Evolutionary conservation across 345 rosid genomes (phyloP), one percentile per base, ranked within the genome.

Genomic region (Erodium maritimum): DNA sequence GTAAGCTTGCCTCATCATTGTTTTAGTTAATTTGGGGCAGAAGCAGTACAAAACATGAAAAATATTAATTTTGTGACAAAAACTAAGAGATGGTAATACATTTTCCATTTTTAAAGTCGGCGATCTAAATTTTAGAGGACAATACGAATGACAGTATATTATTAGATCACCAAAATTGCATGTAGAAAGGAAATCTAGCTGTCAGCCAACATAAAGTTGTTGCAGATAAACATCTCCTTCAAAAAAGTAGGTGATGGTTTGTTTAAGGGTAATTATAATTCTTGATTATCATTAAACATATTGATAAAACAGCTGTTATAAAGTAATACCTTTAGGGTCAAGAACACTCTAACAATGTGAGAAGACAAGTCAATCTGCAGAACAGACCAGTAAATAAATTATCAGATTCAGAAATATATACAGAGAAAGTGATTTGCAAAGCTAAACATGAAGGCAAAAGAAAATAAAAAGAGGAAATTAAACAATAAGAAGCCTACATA

Each of bases 331-430:
- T 87, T 90, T 66, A 94, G 58, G 65, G 90, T 94, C 77, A 90
- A 73, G 80, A 73, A 94, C 65, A 81, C 82, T 72, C 76, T 87
- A 50, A 90, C 78, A 65, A 94, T 86, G 59, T 94, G 99, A 0
- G 96, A 81, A 68, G 73, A 77, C 78, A 90, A 72, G 80, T 94
- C 99, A 67, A 93, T 90, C 99, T 93, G 96, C 81, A 68, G 29
- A 57, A 61, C 48, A 19, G 18, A 1, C 23, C 14, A 52, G 19
- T 50, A 52, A n/a, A 54, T 10, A 52, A 50, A 21, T n/a, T 21
- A 29, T 58, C 52, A 61, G 72, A 67, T 33, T 52, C 37, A 29
- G 37, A 29, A 29, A 29, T 1, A 29, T 29, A 29, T 11, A 29
- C 7, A 57, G 55, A 65, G 19, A 65, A 65, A 59, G 5, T 23